Conservation (phyloP, 2,329 filamentous ascomycete species). For the Fusarium ramigenum region DNA sequence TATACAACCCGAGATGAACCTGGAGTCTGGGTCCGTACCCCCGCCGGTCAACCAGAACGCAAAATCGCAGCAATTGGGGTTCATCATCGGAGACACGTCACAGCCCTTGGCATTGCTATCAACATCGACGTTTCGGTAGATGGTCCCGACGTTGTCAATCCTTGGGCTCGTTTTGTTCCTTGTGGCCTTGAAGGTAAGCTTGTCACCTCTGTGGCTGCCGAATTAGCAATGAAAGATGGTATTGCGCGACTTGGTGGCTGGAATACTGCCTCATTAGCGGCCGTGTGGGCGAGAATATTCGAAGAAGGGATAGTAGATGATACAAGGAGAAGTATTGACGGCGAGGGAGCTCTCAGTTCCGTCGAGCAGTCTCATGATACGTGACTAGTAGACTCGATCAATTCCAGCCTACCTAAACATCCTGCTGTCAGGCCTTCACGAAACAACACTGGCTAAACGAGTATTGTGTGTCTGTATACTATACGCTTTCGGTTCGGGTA, state of each 20-base stretch:
- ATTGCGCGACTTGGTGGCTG: slow-evolving; percentile 24
- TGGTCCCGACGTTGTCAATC: slow-evolving; percentile 54
- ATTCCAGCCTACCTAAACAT: background rate
- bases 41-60: slow-evolving; percentile 50
- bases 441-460: background rate
- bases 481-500: background rate
- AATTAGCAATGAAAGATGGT: slow-evolving; percentile 48
- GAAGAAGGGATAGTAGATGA: slow-evolving; percentile 47
- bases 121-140: slow-evolving; percentile 72
- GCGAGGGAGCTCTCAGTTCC: slow-evolving; percentile 23
- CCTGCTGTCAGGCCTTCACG: background rate
- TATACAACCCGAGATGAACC: slow-evolving; percentile 75
- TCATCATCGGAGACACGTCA: slow-evolving; percentile 86
- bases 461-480: background rate
- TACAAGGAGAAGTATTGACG: slow-evolving; percentile 36
- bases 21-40: slow-evolving; percentile 77
- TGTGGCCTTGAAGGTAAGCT: slow-evolving; percentile 85
- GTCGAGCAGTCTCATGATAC: slow-evolving; percentile 1
- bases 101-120: slow-evolving; percentile 83
- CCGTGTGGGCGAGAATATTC: slow-evolving; percentile 48
- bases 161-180: slow-evolving; percentile 80
- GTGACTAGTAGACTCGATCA: background rate
- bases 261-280: slow-evolving; percentile 45
- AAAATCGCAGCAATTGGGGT: slow-evolving; percentile 95
- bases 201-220: slow-evolving; percentile 76